phyloP scores from a whole-genome alignment of 2,329 filamentous ascomycete genomes.

The Pseudogymnoascus sp. region DNA sequence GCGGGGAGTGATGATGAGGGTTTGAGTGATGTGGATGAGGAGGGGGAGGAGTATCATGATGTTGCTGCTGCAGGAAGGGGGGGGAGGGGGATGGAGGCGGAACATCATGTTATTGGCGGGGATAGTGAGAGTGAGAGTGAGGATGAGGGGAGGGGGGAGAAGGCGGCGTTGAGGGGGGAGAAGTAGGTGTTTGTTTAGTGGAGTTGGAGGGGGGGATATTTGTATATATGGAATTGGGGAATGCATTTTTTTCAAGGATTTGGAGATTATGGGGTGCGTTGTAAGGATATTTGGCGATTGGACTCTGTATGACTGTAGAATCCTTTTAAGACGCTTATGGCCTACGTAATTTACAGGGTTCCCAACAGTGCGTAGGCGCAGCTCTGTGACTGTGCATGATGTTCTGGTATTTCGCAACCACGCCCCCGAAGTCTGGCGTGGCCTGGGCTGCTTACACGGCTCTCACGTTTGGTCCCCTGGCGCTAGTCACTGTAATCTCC shows the following conservation, averaged over 20 bases:
- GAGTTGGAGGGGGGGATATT: background rate
- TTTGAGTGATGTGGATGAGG: slow-evolving; percentile 34
- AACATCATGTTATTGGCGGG: slow-evolving; percentile 13
- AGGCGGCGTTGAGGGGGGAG: background rate
- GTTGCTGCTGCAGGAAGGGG: too few species aligned
- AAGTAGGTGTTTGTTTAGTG: background rate
- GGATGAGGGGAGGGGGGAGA: slow-evolving; percentile 10
- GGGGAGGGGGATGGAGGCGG: slow-evolving; percentile 10
- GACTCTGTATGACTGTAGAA: background rate
- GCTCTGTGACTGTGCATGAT: background rate
- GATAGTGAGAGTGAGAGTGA: slow-evolving; percentile 19
- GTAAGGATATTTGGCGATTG: background rate
- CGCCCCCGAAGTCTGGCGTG: too few species aligned
- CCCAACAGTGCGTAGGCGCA: background rate
- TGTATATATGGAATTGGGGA: background rate
- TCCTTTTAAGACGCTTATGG: background rate
- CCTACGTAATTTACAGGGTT: background rate
- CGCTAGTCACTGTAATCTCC: too few species aligned
- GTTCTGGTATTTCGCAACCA: background rate
- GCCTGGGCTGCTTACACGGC: too few species aligned
- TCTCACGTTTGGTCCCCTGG: too few species aligned
- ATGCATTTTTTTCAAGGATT: background rate
- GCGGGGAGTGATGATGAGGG: slow-evolving; percentile 72
- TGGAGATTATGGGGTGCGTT: background rate
- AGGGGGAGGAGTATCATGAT: slow-evolving; percentile 31